Percentiles rank a stretch among this genome's conserved stretches.
These are phyloP conservation scores for Alternaria hordeiaustralica DNA, from an alignment of 2,329 filamentous ascomycete species.

Conservation along the genomic window DNA sequence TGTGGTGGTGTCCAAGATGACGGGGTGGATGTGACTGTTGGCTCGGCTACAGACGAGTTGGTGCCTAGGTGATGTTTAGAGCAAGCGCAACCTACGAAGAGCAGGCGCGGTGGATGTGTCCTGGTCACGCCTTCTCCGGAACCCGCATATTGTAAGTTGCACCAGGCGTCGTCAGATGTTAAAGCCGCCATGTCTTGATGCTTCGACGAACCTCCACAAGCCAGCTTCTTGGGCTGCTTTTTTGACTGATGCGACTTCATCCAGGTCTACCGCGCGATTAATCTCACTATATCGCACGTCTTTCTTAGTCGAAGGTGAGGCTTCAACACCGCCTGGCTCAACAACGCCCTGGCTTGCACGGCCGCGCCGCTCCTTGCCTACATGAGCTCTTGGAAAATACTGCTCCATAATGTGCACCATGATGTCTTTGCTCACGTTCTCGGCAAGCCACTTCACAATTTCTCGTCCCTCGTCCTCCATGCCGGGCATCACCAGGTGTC, in stretches of 20 bases:
- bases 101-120: background rate
- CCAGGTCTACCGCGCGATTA: slow-evolving; percentile 70
- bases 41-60: background rate
- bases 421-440: slow-evolving; percentile 73
- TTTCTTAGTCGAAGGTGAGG: slow-evolving; percentile 39
- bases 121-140: background rate
- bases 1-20: background rate
- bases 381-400: slow-evolving; percentile 80
- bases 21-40: slow-evolving; percentile 4
- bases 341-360: slow-evolving; percentile 36
- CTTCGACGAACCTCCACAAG: slow-evolving; percentile 79
- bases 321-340: slow-evolving; percentile 37
- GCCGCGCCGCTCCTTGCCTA: slow-evolving; percentile 68
- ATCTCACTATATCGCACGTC: slow-evolving; percentile 76
- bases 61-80: background rate
- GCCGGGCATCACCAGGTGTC: slow-evolving; percentile 86
- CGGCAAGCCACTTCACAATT: slow-evolving; percentile 79
- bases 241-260: slow-evolving; percentile 71
- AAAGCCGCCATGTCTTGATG: slow-evolving; percentile 63
- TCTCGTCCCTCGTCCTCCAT: slow-evolving; percentile 73
- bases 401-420: slow-evolving; percentile 92
- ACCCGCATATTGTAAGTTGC: too few species aligned
- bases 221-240: slow-evolving; percentile 73
- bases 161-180: slow-evolving; percentile 46
- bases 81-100: background rate